Base-by-base conservation (phyloP, 2,329 filamentous ascomycete species). In the Pseudogymnoascus sp. region DNA sequence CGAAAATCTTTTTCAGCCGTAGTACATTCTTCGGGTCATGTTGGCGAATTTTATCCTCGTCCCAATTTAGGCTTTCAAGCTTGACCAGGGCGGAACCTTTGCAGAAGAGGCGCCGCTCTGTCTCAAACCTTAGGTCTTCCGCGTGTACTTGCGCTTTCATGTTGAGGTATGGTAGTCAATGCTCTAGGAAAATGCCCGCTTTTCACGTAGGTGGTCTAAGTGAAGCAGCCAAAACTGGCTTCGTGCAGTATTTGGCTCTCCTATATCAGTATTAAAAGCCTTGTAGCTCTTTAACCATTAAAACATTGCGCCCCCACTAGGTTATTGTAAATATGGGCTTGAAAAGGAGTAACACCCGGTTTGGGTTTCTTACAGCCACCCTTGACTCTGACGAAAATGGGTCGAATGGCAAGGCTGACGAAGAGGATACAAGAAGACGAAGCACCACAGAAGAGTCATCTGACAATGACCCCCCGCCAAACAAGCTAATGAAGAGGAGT, bases 21-120 rank as follows among this genome's bases (percentile, higher is more conserved):
- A 21, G 21, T 21, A 21, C 21, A 21, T 21, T 21, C 21, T 21
- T 21, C 21, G 21, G 21, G 21, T 21, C 21, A 21, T 21, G 21
- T 39, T 39, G n/a, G 36, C 36, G n/a, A 39, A 39, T 62, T 61
- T 37, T 40, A 61, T 64, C 59, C 60, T 61, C 37, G 42, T 64
- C 61, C 61, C 48, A 66, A 18, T 59, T 61, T n/a, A 65, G 42
- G 52, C 61, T 60, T 29, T 66, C 52, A 35, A 66, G 61, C 52
- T 59, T 63, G 25, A 66, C 60, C 39, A 64, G 62, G 35, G 62
- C 62, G 6, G 62, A 63, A 29, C 63, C 65, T 39, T 61, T 62
- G 39, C 36, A 65, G 13, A 35, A 64, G 29, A 64, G 65, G 18
- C 60, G 18, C 18, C 60, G 60, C 59, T 66, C 60, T 6, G 42